Conservation (phyloP, 83 land plant genomes). For the Thuja plicata region DNA sequence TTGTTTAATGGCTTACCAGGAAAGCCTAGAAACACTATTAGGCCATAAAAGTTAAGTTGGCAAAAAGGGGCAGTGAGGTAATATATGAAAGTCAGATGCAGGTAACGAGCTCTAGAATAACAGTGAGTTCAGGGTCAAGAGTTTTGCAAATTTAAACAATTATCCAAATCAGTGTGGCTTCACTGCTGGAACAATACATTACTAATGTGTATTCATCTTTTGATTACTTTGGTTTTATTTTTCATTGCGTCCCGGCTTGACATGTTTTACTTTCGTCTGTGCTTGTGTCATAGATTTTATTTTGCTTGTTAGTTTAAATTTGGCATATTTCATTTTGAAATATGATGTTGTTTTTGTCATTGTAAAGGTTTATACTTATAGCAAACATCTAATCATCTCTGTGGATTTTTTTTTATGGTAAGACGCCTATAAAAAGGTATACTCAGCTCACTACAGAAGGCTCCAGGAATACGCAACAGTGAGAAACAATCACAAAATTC, state of each 20-base stretch:
- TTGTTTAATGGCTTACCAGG: not conserved
- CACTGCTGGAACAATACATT: not conserved
- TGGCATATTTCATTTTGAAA: not conserved
- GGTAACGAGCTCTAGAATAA: not conserved
- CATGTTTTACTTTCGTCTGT: not conserved
- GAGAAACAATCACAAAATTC: too few species aligned
- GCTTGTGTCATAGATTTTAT: not conserved
- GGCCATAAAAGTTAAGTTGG: not conserved
- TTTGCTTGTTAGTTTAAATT: not conserved
- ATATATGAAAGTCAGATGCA: not conserved
- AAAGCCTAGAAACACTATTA: not conserved
- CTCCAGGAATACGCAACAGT: too few species aligned
- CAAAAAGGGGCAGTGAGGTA: not conserved
- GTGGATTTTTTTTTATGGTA: too few species aligned
- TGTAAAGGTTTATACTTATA: too few species aligned
- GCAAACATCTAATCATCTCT: not conserved
- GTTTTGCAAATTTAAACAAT: constrained; percentile 5
- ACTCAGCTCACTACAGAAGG: too few species aligned
- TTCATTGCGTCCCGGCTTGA: not conserved
- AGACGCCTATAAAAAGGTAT: too few species aligned
- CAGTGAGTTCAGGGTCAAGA: not conserved
- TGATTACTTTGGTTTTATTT: not conserved
- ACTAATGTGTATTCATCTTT: not conserved
- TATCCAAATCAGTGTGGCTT: not conserved
- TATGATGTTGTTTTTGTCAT: not conserved